These are phyloP conservation scores for Claviceps fusiformis DNA, from an alignment of 2,329 filamentous ascomycete genomes.

Conservation along the genomic window DNA sequence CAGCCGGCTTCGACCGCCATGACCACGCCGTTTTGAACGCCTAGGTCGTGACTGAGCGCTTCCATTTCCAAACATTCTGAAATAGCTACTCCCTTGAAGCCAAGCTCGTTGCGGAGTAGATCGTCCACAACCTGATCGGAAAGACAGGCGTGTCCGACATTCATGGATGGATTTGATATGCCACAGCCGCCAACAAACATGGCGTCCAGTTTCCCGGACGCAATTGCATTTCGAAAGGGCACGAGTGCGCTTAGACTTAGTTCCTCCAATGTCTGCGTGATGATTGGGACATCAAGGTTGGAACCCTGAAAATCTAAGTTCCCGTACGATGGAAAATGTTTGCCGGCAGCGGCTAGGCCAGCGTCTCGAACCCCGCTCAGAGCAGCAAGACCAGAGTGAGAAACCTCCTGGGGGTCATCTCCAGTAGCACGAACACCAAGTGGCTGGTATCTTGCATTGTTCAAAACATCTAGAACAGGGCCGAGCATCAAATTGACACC, in stretches of 20 bases:
- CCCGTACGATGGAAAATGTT: slow-evolving; percentile 93
- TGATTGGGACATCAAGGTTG: slow-evolving; percentile 83
- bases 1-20: slow-evolving; percentile 97
- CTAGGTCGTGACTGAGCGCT: slow-evolving; percentile 84
- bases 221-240: slow-evolving; percentile 81
- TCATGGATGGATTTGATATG: slow-evolving; percentile 81
- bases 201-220: slow-evolving; percentile 66
- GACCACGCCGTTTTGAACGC: slow-evolving; percentile 90
- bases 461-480: slow-evolving; percentile 84
- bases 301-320: slow-evolving; percentile 90
- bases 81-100: slow-evolving; percentile 83
- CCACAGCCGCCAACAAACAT: slow-evolving; percentile 95
- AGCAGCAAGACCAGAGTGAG: slow-evolving; percentile 77
- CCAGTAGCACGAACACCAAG: slow-evolving; percentile 80
- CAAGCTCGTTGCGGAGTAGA: slow-evolving; percentile 72
- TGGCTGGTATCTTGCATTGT: slow-evolving; percentile 82
- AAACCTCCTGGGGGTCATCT: slow-evolving; percentile 90
- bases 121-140: slow-evolving; percentile 90
- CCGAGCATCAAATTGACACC: slow-evolving; percentile 94
- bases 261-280: slow-evolving; percentile 87
- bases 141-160: slow-evolving; percentile 88
- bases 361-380: slow-evolving; percentile 90
- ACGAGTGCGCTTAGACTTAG: slow-evolving; percentile 83
- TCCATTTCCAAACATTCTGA: slow-evolving; percentile 97
- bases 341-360: slow-evolving; percentile 78